Evolutionary conservation across 768 basidiomycete species (phyloP), one percentile per base, ranked within the genome.

Genomic region (Trametes gibbosa): DNA sequence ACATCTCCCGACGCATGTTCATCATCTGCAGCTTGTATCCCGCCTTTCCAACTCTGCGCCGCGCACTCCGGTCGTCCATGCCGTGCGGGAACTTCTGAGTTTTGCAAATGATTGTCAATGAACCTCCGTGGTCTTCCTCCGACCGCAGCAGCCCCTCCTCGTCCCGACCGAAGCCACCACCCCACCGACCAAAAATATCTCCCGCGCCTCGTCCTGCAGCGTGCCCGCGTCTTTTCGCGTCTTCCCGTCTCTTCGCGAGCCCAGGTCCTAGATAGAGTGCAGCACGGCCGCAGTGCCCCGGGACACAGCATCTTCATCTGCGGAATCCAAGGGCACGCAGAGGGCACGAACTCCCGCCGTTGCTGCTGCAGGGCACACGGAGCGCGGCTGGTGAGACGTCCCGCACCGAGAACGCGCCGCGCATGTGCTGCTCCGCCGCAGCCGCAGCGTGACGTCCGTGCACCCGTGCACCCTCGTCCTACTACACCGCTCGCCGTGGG

Each of bases 11-110:
- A 37, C 43, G 29, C 45, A 35, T 39, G 35, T 27, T 4, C 34
- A 10, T 2, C 2, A 19, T 1, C 42, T 45, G 3, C 25, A 32
- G 29, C 29, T 10, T 10, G 29, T 32, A 4, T 3, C 12, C 35
- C 54, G 12, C 46, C 37, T 27, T 49, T 7, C 13, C 37, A 19
- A 17, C 21, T 29, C 25, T 16, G 27, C 24, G 27, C 21, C 47
- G 55, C 47, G 39, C 55, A 50, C 49, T 47, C 55, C 47, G 55
- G 55, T n/a, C 19, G n/a, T 56, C 55, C 55, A 47, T 29, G 37
- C 55, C 55, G 55, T 42, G 37, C 55, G 55, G 21, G 35, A 39
- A 25, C 55, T 56, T 56, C 55, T 56, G 5, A 4, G 5, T 5
- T 32, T 10, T 32, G 29, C 29, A 32, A 32, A 32, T 32, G 29